Percentiles rank a stretch among this genome's conserved stretches.
Conservation (phyloP, 2,329 filamentous ascomycete species). For the Penicillium concentricum region DNA sequence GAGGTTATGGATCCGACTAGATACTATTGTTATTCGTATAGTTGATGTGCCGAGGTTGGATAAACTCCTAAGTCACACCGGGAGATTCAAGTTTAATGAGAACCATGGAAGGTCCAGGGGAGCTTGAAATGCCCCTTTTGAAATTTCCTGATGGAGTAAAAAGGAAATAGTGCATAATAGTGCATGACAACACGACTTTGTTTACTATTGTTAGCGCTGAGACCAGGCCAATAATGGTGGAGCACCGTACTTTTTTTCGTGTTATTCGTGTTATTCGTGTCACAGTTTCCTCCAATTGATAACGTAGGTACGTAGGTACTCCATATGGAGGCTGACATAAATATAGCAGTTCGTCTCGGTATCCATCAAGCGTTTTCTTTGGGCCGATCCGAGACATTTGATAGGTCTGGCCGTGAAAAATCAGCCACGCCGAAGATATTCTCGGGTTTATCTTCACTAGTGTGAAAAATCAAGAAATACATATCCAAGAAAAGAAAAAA, state of each 20-base stretch:
- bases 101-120: not conserved
- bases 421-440: conserved; percentile 3
- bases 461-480: conserved; percentile 1
- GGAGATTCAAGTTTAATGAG: not conserved
- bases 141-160: not conserved
- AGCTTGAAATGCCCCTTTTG: not conserved
- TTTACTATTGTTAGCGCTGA: conserved; percentile 13
- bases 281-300: too few relatives aligned
- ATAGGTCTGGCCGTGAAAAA: not conserved
- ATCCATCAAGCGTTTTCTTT: not conserved
- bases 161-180: not conserved
- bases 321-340: too few relatives aligned
- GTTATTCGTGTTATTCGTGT: not conserved
- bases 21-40: conserved; percentile 20
- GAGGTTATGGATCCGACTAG: conserved; percentile 21
- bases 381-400: conserved; percentile 3
- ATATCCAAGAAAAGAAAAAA: not conserved
- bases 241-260: too few relatives aligned
- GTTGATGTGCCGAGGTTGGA: not conserved
- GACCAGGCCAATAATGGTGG: conserved; percentile 10
- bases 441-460: conserved; percentile 1
- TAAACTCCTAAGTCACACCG: not conserved
- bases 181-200: conserved; percentile 18
- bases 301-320: too few relatives aligned
- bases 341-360: not conserved